Conservation (phyloP, 2,329 filamentous ascomycete genomes). For the Pyrenochaeta sp. region DNA sequence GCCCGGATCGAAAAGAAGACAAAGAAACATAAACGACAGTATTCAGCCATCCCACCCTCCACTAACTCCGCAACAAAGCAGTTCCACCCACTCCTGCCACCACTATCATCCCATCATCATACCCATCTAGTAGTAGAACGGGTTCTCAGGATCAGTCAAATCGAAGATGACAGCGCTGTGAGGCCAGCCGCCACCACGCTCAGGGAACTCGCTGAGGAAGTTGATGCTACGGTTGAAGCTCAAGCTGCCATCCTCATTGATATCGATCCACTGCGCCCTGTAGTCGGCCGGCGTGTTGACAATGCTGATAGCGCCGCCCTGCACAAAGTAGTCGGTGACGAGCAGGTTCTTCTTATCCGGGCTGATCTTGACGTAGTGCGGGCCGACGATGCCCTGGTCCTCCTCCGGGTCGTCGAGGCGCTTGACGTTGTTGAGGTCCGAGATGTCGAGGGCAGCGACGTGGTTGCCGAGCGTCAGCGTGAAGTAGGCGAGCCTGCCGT, state of each 20-base stretch:
- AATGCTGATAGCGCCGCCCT: conserved; percentile 66
- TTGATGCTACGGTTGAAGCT: conserved; percentile 68
- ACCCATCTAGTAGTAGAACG: conserved; percentile 14
- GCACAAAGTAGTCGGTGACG: conserved; percentile 72
- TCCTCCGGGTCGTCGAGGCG: conserved; percentile 68
- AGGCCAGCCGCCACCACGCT: conserved; percentile 64
- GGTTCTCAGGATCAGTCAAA: conserved; percentile 55
- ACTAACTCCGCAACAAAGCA: not conserved
- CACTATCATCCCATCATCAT: not conserved
- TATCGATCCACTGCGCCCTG: conserved; percentile 68
- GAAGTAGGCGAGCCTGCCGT: conserved; percentile 66
- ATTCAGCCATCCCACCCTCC: not conserved
- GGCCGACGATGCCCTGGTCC: conserved; percentile 65
- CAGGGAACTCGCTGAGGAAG: conserved; percentile 62
- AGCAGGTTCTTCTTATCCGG: conserved; percentile 70
- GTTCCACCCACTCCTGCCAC: not conserved
- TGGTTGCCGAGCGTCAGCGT: conserved; percentile 69
- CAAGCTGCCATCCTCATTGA: conserved; percentile 62
- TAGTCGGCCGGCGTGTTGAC: conserved; percentile 69
- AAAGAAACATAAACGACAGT: too few relatives aligned
- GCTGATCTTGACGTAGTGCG: conserved; percentile 70
- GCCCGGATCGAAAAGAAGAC: too few relatives aligned
- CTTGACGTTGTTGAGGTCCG: conserved; percentile 65
- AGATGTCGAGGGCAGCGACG: conserved; percentile 68
- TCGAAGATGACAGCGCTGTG: conserved; percentile 66